Percentiles rank a stretch among this genome's conserved stretches.
Evolutionary conservation across 2,329 filamentous ascomycete genomes (phyloP).

Genomic region (Venturia asperata): DNA sequence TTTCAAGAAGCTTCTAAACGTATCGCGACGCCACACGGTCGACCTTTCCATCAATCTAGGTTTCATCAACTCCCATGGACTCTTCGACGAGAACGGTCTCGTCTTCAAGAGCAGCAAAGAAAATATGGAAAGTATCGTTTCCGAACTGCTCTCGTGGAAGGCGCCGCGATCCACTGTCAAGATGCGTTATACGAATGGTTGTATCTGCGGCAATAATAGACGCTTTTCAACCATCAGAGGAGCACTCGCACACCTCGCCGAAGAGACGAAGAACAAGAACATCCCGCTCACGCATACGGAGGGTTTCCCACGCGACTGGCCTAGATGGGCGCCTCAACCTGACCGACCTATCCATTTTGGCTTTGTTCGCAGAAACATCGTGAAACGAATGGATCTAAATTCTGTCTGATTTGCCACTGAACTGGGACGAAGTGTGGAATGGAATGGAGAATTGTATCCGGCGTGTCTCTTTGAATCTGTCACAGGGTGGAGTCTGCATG

Average conservation of each 20-base stretch:
- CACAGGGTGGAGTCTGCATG: background rate
- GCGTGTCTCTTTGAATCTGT: background rate
- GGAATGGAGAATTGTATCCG: background rate
- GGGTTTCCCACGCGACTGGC: background rate
- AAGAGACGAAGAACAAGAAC: background rate
- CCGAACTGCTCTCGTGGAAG: constrained; percentile 5
- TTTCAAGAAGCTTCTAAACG: background rate
- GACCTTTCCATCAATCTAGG: background rate
- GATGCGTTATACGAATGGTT: constrained; percentile 2
- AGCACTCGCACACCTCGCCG: background rate
- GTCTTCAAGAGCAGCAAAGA: background rate
- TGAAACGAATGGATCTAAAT: background rate
- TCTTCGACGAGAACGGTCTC: constrained; percentile 1
- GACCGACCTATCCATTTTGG: background rate
- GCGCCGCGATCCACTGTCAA: background rate
- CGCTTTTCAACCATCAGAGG: background rate
- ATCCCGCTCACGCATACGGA: background rate
- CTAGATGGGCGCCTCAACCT: background rate
- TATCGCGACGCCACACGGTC: background rate
- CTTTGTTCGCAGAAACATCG: background rate
- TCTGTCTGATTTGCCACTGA: background rate
- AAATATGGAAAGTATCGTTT: background rate
- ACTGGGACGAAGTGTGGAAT: background rate
- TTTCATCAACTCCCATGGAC: constrained; percentile 9
- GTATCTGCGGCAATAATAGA: background rate